Percentiles rank a stretch among this genome's conserved stretches.
phyloP scores from a whole-genome alignment of 2,329 filamentous ascomycete genomes.

The Aspergillus cejpii region DNA sequence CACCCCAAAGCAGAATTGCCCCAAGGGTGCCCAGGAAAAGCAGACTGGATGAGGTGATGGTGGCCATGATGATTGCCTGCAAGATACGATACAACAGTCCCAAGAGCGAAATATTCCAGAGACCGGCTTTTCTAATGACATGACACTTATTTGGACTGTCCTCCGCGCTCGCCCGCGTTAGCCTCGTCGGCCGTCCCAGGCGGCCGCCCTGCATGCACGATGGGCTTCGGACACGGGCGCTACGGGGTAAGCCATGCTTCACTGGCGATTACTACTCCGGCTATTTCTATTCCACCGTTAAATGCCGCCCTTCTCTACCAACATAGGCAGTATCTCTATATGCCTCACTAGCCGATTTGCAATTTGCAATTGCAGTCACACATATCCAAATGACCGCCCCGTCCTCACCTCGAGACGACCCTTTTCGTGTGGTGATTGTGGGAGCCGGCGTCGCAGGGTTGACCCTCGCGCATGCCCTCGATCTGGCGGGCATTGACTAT shows the following conservation, averaged over 20 bases:
- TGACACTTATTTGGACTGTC: neutral
- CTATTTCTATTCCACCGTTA: neutral
- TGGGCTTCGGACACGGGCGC: neutral
- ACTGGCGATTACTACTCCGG: neutral
- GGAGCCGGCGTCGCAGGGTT: slow-evolving; percentile 8
- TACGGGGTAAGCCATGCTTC: neutral
- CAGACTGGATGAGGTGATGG: neutral
- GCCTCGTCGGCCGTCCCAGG: neutral
- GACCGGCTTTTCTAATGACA: neutral
- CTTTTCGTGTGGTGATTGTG: neutral
- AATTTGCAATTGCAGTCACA: neutral
- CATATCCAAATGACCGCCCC: neutral
- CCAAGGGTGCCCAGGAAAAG: neutral
- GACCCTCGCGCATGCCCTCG: slow-evolving; percentile 16
- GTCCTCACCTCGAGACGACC: neutral
- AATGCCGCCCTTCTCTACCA: neutral
- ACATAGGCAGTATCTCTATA: neutral
- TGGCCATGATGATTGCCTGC: neutral
- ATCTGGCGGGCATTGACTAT: slow-evolving; percentile 14
- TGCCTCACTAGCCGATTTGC: neutral
- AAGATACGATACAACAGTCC: neutral
- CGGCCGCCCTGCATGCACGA: neutral
- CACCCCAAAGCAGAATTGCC: neutral
- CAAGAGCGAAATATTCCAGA: neutral
- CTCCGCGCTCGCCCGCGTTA: neutral